These are phyloP conservation scores for Brettanomyces nanus DNA, from an alignment of 805 yeast genomes.

Conservation along the genomic window DNA sequence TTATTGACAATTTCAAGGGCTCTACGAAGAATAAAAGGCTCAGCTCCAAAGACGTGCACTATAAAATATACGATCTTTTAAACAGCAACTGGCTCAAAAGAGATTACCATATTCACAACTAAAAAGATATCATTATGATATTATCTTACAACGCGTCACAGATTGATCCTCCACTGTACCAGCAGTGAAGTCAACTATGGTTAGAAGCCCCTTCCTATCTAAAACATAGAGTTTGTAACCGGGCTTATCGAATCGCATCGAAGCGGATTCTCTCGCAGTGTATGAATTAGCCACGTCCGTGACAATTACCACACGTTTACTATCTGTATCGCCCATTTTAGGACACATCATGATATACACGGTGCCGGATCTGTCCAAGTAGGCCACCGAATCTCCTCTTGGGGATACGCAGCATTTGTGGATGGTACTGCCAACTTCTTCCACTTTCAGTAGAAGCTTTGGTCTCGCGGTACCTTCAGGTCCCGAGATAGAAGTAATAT, in stretches of 20 bases:
- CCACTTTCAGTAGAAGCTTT: slow-evolving; percentile 50
- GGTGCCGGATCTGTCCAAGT: slow-evolving; percentile 69
- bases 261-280: slow-evolving; percentile 68
- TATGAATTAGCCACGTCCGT: slow-evolving; percentile 76
- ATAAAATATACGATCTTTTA: slow-evolving; percentile 24
- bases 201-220: slow-evolving; percentile 75
- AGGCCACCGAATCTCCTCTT: slow-evolving; percentile 78
- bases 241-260: slow-evolving; percentile 64
- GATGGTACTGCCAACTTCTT: slow-evolving; percentile 74
- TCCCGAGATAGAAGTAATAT: slow-evolving; percentile 37
- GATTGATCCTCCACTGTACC: slow-evolving; percentile 68
- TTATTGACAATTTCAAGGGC: not conserved
- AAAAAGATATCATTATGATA: slow-evolving; percentile 24
- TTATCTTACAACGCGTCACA: slow-evolving; percentile 58
- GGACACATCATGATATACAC: slow-evolving; percentile 64
- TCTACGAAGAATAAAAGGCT: not conserved
- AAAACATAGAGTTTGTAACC: slow-evolving; percentile 72
- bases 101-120: slow-evolving; percentile 8
- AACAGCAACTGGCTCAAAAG: slow-evolving; percentile 13
- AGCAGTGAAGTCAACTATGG: slow-evolving; percentile 81
- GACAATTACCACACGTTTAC: slow-evolving; percentile 54
- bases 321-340: slow-evolving; percentile 43
- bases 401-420: slow-evolving; percentile 75
- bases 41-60: slow-evolving; percentile 19
- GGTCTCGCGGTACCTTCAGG: slow-evolving; percentile 48